Base-by-base conservation (phyloP, 2,329 filamentous ascomycete species). In the Lomentospora prolificans region DNA sequence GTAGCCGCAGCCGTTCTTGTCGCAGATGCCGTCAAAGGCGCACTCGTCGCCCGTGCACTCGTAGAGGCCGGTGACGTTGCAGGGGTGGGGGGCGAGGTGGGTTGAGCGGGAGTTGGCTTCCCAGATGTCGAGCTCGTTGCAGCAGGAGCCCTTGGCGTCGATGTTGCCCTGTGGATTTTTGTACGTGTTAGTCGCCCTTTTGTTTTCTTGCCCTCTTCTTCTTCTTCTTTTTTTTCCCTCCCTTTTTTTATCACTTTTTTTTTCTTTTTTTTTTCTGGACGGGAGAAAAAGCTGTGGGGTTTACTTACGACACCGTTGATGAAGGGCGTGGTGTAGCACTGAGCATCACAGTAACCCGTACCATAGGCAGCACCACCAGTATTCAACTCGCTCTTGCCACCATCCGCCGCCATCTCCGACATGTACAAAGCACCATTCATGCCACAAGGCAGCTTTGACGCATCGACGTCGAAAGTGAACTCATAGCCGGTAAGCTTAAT, bases 371-470 rank as follows among this genome's bases (percentile, higher is more conserved):
- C 80, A 57, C 83, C 82, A 25, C 76, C 81, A 55, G 75, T 73
- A 68, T 80, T 82, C 55, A 67, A 72, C 0, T 72, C 63, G 63
- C 76, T 79, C 61, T 74, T 59, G 30, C 82, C 84, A 61, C 85
- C 86, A 62, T 84, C 79, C 5, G 73, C 70, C 9, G 79, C 75
- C 73, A 75, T 75, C 65, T 75, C 71, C 19, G 69, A 71, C 12
- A 86, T 77, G 69, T 86, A 86, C 30, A 86, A 65, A 17, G 84
- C 83, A 58, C 83, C 83, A 66, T 87, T 87, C 64, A 87, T 72
- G 57, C 84, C 84, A 60, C 85, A 87, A 12, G 80, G 79, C 30
- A 86, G 72, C 60, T 78, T 75, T 25, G 81, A 83, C 46, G 83
- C 76, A 62, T 87, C 84, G 3, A 86, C 82, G 50, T 85, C 82